These are phyloP conservation scores for Paracamarosporium sp. DNA, from an alignment of 2,329 filamentous ascomycete genomes.

Conservation along the genomic window DNA sequence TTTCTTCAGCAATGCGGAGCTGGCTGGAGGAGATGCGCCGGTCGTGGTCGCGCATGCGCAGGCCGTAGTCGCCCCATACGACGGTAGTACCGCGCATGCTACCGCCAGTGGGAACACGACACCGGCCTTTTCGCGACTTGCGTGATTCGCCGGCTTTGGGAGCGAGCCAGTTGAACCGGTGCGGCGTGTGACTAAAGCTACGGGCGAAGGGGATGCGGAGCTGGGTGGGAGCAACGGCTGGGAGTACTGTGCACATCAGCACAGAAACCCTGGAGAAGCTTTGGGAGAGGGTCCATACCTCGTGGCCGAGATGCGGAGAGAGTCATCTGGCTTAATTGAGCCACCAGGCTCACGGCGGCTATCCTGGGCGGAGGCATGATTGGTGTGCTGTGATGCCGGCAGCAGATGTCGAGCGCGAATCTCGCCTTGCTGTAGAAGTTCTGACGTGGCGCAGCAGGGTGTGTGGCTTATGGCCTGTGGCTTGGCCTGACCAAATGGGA, in stretches of 20 bases:
- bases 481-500: slow-evolving; percentile 2
- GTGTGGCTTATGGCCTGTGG: slow-evolving; percentile 19
- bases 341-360: slow-evolving; percentile 35
- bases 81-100: slow-evolving; percentile 93
- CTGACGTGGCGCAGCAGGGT: no score
- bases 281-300: slow-evolving; percentile 31
- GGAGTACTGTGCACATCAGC: slow-evolving; percentile 22
- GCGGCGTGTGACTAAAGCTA: slow-evolving; percentile 75
- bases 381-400: slow-evolving; percentile 15
- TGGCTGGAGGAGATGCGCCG: slow-evolving; percentile 86
- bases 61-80: slow-evolving; percentile 93
- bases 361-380: slow-evolving; percentile 52
- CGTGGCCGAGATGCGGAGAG: slow-evolving; percentile 29
- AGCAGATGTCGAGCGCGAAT: no score
- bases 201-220: slow-evolving; percentile 52
- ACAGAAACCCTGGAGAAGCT: background rate
- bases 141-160: slow-evolving; percentile 81
- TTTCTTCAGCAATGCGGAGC: slow-evolving; percentile 89
- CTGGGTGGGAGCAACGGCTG: slow-evolving; percentile 30
- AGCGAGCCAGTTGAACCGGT: slow-evolving; percentile 75
- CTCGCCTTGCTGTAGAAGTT: no score
- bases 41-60: slow-evolving; percentile 93
- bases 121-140: slow-evolving; percentile 87
- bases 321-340: slow-evolving; percentile 41
- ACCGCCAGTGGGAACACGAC: slow-evolving; percentile 87